Base-by-base conservation (phyloP, 176 grass and related monocot species). In the Echinochloa phyllopogon region DNA sequence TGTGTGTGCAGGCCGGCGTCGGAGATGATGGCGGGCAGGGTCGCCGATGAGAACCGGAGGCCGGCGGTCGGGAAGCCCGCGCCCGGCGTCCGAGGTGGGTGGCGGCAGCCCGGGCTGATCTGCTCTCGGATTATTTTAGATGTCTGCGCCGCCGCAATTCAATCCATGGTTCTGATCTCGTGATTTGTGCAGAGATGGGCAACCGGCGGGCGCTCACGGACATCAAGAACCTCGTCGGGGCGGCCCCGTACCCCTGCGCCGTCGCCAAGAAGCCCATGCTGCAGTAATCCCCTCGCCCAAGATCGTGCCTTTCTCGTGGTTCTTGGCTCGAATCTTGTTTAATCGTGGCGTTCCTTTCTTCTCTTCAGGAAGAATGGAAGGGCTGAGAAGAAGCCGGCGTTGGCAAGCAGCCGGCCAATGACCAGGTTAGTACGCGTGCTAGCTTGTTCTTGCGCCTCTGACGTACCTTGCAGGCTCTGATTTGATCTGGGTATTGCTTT, bases 171-270 rank as follows among this genome's bases (percentile, higher is more conserved):
- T 50, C 72, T 72, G 23, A 57, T 78, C n/a, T 78, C 47, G 37
- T 86, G 45, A 45, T 68, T 49, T 61, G 75, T 86, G 57, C 84
- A 93, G 89, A 84, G 40, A 90, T 90, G 91, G 89, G 76, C 65
- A 95, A 82, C 70, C 91, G 93, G 39, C 81, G 76, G 87, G 91
- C 87, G 64, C 83, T 95, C 73, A 80, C 42, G 81, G 89, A 98
- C n/a, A 90, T 95, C 81, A 92, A 87, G 70, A 95, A 94, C 86
- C 21, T 94, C 37, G 29, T 77, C 17, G 84, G 69, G 2, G 86
- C 50, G 4, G 79, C 57, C 20, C 87, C 86, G 0, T 50, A 91
- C 77, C 86, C 84, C 75, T 61, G 48, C 76, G 72, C 60, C 11
- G 57, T 92, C 43, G 68, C 76, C 72, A 95, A 95, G 89, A 93